A percentile compares a stretch with the other conserved stretches of the same genome.
phyloP scores from a whole-genome alignment of 495 filamentous ascomycete species.

The Talaromyces trachyspermus region DNA sequence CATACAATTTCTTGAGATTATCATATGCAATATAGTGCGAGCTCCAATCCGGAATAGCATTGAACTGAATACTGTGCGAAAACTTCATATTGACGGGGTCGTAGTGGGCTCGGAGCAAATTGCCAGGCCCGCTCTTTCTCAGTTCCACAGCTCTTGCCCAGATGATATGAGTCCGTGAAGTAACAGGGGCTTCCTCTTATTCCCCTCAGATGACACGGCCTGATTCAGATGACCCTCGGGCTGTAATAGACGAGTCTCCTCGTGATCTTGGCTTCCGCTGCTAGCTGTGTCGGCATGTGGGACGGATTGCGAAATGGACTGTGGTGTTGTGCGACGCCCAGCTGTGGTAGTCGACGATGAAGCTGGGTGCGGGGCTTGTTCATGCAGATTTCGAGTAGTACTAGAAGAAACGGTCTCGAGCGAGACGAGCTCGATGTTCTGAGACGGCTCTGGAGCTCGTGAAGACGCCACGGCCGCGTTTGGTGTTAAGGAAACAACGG shows the following conservation, averaged over 20 bases:
- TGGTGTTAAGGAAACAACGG: background rate
- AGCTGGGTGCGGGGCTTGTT: background rate
- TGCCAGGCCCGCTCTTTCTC: slow-evolving; percentile 14
- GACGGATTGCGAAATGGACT: background rate
- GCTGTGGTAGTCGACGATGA: background rate
- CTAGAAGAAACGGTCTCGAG: slow-evolving; percentile 18
- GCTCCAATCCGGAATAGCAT: slow-evolving; percentile 98
- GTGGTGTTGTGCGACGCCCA: background rate
- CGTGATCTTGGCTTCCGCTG: slow-evolving; percentile 3
- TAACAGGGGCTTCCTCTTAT: background rate
- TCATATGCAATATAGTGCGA: slow-evolving; percentile 95
- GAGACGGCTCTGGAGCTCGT: slow-evolving; percentile 7
- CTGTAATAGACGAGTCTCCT: background rate
- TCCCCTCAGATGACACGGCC: background rate
- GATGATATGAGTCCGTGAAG: slow-evolving; percentile 17
- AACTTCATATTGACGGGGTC: slow-evolving; percentile 91
- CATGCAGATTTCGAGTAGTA: background rate
- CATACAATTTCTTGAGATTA: slow-evolving; percentile 96
- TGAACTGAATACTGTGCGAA: slow-evolving; percentile 98
- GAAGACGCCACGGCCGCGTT: slow-evolving; percentile 23
- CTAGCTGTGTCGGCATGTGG: slow-evolving; percentile 3
- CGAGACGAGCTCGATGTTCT: slow-evolving; percentile 32
- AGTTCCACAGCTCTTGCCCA: slow-evolving; percentile 33
- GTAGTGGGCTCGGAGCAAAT: slow-evolving; percentile 16
- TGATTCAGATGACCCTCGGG: background rate